Conservation (phyloP, 305 asterid genomes). For the Fraxinus baroniana region DNA sequence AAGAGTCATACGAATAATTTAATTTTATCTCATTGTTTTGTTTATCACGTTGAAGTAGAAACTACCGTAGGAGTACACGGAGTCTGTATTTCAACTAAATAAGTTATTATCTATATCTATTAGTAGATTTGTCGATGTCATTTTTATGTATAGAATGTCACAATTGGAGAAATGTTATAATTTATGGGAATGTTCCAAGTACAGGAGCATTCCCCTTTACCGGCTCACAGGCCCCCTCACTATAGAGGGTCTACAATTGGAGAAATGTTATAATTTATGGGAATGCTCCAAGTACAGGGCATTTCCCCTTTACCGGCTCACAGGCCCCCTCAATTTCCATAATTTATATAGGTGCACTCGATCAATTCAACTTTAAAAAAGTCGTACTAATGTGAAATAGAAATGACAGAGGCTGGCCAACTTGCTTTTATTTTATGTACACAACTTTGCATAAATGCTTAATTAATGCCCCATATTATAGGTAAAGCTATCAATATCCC, state of each 20-base stretch:
- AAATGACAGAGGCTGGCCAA: neutral
- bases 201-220: no score
- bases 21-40: neutral
- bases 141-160: neutral
- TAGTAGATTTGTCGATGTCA: neutral
- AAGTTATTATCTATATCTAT: neutral
- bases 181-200: no score
- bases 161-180: neutral
- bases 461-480: neutral
- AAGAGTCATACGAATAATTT: neutral
- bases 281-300: no score
- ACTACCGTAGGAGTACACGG: neutral
- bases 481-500: neutral
- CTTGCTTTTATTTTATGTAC: neutral
- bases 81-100: neutral
- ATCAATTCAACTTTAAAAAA: neutral
- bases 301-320: no score
- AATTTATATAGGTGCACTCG: neutral
- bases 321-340: no score
- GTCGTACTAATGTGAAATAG: neutral
- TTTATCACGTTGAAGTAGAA: neutral
- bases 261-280: no score
- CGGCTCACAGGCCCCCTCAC: no score
- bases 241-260: no score
- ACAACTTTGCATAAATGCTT: neutral